Evolutionary conservation across 192 early-diverging fungal species (phyloP).

Genomic region (Rhizoclosmatium globosum): DNA sequence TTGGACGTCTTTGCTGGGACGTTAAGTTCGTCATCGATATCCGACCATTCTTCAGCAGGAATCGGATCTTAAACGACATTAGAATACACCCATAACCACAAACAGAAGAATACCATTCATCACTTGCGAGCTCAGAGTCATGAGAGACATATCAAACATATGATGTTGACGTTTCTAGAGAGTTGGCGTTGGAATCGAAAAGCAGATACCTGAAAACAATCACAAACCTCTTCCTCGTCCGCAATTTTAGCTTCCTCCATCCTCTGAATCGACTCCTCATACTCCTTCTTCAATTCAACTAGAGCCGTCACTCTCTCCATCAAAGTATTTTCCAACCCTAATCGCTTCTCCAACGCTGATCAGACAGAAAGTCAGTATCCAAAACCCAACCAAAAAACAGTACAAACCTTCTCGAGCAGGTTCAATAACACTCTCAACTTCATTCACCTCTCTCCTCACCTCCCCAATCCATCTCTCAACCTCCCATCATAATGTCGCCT

Average conservation of each 20-base stretch:
- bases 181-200: not conserved
- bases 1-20: slow-evolving; percentile 27
- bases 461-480: slow-evolving; percentile 32
- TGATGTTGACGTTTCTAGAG: slow-evolving; percentile 9
- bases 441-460: not conserved
- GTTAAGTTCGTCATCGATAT: not conserved
- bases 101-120: slow-evolving; percentile 17
- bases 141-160: slow-evolving; percentile 22
- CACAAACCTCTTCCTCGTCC: not conserved
- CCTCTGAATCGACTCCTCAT: not conserved
- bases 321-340: not conserved
- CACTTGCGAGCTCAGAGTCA: slow-evolving; percentile 27
- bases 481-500: slow-evolving; percentile 36
- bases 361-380: not conserved
- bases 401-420: slow-evolving; percentile 17
- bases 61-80: not conserved
- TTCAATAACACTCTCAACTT: not conserved
- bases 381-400: not conserved
- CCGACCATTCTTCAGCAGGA: slow-evolving; percentile 5
- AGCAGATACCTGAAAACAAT: not conserved
- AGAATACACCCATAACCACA: not conserved
- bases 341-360: not conserved
- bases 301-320: not conserved
- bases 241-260: slow-evolving; percentile 10
- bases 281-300: slow-evolving; percentile 3